Evolutionary conservation across 305 asterid genomes (phyloP).

Genomic region (Fraxinus latifolia): DNA sequence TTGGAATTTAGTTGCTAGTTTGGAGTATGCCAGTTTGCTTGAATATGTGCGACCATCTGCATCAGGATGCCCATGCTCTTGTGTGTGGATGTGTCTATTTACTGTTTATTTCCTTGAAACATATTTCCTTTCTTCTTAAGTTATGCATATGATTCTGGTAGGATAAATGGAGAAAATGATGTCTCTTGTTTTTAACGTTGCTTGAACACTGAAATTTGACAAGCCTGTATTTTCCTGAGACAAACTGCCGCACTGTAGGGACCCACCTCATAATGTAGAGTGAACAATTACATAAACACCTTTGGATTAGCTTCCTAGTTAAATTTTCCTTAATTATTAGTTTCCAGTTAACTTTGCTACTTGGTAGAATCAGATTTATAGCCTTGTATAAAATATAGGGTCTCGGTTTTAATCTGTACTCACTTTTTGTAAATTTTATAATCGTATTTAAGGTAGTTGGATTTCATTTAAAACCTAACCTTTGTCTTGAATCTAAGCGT

Average conservation of each 20-base stretch:
- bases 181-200: background rate
- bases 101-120: background rate
- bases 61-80: background rate
- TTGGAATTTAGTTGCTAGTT: background rate
- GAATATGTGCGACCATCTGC: background rate
- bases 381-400: background rate
- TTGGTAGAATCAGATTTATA: background rate
- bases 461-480: background rate
- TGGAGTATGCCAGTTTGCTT: background rate
- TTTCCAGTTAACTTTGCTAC: background rate
- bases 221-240: background rate
- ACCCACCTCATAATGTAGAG: background rate
- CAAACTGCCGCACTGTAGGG: background rate
- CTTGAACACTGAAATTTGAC: background rate
- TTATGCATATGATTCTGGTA: background rate
- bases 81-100: background rate
- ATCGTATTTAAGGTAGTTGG: background rate
- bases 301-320: background rate
- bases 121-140: background rate
- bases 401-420: background rate
- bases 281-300: background rate
- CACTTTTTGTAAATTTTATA: background rate
- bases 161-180: background rate
- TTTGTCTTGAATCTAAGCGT: background rate
- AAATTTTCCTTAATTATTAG: background rate